Conservation (phyloP, 306 rosid species). For the Hippophae rhamnoides region DNA sequence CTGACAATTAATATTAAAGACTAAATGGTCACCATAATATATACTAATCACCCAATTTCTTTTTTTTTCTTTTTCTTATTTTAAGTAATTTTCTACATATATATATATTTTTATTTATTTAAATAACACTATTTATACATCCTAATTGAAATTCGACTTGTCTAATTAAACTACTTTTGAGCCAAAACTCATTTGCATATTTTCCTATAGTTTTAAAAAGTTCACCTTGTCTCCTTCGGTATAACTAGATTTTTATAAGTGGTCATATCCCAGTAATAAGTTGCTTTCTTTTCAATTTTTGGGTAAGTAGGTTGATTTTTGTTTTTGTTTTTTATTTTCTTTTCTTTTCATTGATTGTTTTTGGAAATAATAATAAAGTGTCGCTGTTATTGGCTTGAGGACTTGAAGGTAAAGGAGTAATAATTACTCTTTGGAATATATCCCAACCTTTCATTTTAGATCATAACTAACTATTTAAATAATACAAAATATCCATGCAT, state of each 20-base stretch:
- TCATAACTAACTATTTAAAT: slow-evolving; percentile 30
- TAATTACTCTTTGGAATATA: slow-evolving; percentile 26
- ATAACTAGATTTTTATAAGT: slow-evolving; percentile 4
- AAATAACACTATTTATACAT: no score
- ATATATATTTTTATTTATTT: no score
- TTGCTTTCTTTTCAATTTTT: slow-evolving; percentile 49
- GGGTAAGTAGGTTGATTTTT: background rate
- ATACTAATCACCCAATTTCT: no score
- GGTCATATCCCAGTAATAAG: slow-evolving; percentile 3
- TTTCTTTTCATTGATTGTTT: slow-evolving; percentile 28
- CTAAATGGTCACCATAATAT: slow-evolving; percentile 18
- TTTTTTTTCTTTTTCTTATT: no score
- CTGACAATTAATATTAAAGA: slow-evolving; percentile 9
- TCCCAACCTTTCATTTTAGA: slow-evolving; percentile 10
- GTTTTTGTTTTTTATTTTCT: slow-evolving; percentile 1
- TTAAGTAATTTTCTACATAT: no score
- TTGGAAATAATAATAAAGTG: slow-evolving; percentile 23
- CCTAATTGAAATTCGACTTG: no score
- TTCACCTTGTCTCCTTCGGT: slow-evolving; percentile 20
- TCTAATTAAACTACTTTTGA: no score
- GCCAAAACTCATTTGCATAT: no score
- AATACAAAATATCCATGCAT: slow-evolving; percentile 15
- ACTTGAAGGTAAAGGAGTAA: slow-evolving; percentile 19
- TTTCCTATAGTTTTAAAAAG: no score
- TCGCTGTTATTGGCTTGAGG: slow-evolving; percentile 11